Evolutionary conservation across 352 stramenopile genomes (phyloP).

Genomic region (Phytopythium litorale): DNA sequence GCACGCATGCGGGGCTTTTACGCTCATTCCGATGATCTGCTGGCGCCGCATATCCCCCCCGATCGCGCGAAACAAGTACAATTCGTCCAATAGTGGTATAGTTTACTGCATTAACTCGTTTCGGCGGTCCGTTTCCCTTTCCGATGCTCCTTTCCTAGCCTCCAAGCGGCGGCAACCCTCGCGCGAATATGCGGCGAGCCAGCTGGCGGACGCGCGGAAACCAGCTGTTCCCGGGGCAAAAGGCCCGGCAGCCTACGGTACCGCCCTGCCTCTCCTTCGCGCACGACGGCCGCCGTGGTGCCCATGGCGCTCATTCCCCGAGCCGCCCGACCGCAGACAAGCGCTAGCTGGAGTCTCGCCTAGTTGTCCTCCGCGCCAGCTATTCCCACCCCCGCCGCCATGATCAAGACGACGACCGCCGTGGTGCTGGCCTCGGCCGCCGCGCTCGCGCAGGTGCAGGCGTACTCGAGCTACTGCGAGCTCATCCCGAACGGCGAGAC

Average conservation of each 20-base stretch:
- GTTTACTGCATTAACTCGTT: background rate
- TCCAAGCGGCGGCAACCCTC: background rate
- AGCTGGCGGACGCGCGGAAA: background rate
- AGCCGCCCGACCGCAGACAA: background rate
- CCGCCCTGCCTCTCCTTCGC: background rate
- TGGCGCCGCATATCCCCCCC: background rate
- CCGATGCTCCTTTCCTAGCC: background rate
- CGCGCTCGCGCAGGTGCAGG: conserved; percentile 1
- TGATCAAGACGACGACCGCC: background rate
- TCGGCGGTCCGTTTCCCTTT: background rate
- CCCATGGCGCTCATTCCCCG: background rate
- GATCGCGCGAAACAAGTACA: background rate
- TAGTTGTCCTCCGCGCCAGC: background rate
- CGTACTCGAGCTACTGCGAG: conserved; percentile 22
- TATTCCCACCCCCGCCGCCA: background rate
- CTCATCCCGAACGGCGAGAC: conserved; percentile 37
- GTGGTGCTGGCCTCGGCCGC: background rate
- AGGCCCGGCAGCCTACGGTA: background rate
- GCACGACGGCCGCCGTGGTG: background rate
- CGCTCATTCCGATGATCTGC: conserved; percentile 1
- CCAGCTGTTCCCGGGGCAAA: background rate
- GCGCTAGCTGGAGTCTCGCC: background rate
- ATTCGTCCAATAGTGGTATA: background rate
- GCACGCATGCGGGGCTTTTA: background rate
- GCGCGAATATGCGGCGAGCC: background rate